These are phyloP conservation scores for Ceratobasidium papillatum DNA, from an alignment of 1,284 basidiomycete genomes.

Conservation along the genomic window DNA sequence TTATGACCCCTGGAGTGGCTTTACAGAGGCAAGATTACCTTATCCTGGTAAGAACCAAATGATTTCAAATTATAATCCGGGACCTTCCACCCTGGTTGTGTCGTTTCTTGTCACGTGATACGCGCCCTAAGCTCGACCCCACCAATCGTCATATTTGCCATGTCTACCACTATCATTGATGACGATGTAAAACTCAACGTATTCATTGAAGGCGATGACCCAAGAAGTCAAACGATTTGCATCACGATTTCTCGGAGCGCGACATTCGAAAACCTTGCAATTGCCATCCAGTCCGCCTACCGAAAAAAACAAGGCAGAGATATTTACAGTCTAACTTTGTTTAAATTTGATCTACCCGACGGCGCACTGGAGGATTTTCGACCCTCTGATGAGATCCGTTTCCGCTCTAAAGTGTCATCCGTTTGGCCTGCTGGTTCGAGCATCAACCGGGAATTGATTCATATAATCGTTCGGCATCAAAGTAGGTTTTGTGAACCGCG, in stretches of 20 bases:
- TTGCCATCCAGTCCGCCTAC: neutral
- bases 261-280: neutral
- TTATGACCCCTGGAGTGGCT: too few relatives aligned
- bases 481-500: neutral
- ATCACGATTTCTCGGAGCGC: neutral
- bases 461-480: neutral
- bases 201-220: neutral
- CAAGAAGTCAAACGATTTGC: neutral
- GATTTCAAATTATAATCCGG: too few relatives aligned
- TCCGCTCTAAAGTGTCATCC: neutral
- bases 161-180: neutral
- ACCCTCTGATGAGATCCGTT: neutral
- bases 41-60: too few relatives aligned
- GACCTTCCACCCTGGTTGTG: too few relatives aligned
- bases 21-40: too few relatives aligned
- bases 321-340: neutral
- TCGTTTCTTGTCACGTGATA: neutral
- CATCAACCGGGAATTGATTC: neutral
- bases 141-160: neutral
- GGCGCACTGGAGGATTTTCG: neutral
- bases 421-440: neutral
- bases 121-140: too few relatives aligned
- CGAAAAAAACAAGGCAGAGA: neutral
- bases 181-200: neutral
- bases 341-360: neutral